phyloP scores from a whole-genome alignment of 2,329 filamentous ascomycete species.

The Coniochaeta sp. region DNA sequence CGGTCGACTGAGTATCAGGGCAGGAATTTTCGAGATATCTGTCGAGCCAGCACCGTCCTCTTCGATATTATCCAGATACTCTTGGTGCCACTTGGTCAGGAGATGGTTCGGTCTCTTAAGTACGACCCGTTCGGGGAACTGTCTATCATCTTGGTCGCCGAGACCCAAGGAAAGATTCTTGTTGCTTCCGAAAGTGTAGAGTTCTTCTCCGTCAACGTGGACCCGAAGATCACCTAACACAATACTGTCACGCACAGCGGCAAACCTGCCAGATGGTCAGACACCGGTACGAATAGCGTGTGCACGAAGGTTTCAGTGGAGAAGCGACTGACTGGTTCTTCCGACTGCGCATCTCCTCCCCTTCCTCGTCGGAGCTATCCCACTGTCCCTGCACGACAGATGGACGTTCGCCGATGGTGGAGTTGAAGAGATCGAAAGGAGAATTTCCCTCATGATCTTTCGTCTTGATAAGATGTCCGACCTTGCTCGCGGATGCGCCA shows the following conservation, averaged over 20 bases:
- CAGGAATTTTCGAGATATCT: slow-evolving; percentile 54
- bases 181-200: slow-evolving; percentile 94
- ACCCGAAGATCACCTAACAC: slow-evolving; percentile 12
- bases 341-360: slow-evolving; percentile 35
- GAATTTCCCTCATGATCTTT: slow-evolving; percentile 95
- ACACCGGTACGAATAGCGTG: not conserved
- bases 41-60: slow-evolving; percentile 24
- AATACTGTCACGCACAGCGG: slow-evolving; percentile 3
- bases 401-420: slow-evolving; percentile 68
- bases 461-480: slow-evolving; percentile 78
- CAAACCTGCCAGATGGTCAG: slow-evolving; percentile 6
- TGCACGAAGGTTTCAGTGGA: not conserved
- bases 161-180: slow-evolving; percentile 90
- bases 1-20: slow-evolving; percentile 62
- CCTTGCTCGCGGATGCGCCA: slow-evolving; percentile 50
- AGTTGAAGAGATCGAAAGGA: slow-evolving; percentile 86
- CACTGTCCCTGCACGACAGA: slow-evolving; percentile 26
- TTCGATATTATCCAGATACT: slow-evolving; percentile 48
- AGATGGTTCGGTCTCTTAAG: slow-evolving; percentile 73
- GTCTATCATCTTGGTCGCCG: slow-evolving; percentile 91
- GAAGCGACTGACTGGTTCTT: slow-evolving; percentile 16
- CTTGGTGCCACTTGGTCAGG: slow-evolving; percentile 63
- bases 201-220: slow-evolving; percentile 59
- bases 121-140: slow-evolving; percentile 79
- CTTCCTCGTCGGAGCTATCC: slow-evolving; percentile 37